Evolutionary conservation across 495 filamentous ascomycete genomes (phyloP), one percentile per base, ranked within the genome.

Genomic region (Podospora didyma): DNA sequence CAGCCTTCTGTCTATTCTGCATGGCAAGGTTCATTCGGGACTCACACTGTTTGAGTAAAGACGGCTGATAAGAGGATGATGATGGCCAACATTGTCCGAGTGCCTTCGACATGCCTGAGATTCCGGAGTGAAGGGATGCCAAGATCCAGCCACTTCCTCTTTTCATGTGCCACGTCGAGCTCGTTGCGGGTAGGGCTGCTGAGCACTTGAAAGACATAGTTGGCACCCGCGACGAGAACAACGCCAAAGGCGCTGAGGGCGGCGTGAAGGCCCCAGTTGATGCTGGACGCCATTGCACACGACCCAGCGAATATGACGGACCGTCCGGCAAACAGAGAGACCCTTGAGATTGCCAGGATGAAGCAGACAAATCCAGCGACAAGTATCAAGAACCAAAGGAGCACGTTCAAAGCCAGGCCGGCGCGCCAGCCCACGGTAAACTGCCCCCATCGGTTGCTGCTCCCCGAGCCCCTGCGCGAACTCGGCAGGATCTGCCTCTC

Each of bases 131-230:
- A 81, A 19, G 75, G 77, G 28, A 80, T 63, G 11, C 80, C 80
- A 41, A 82, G 81, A 64, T 84, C 75, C 53, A 84, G 59, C 79
- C 79, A 82, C n/a, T 48, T 66, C 56, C 62, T 66, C 41, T 60
- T 67, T 12, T 52, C 44, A 57, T 83, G 81, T 11, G 80, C 80
- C 23, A 61, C 62, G 41, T 72, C 60, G n/a, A 84, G 63, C 62
- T 84, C 80, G 44, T 65, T 59, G 48, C 79, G 70, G 46, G 78
- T 82, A 16, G 80, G 80, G 42, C 79, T 81, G 54, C 69, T 71
- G 16, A 83, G 73, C 20, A 76, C 64, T 56, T 82, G 79, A 62
- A 81, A 78, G 45, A 69, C 63, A 51, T 79, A 79, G 55, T 79
- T 77, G 5, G 68, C 76, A 0, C 72, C 74, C 6, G 66, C 71